Evolutionary conservation across 1,284 basidiomycete genomes (phyloP), one percentile per base, ranked within the genome.

Genomic region (Marasmius sp.): DNA sequence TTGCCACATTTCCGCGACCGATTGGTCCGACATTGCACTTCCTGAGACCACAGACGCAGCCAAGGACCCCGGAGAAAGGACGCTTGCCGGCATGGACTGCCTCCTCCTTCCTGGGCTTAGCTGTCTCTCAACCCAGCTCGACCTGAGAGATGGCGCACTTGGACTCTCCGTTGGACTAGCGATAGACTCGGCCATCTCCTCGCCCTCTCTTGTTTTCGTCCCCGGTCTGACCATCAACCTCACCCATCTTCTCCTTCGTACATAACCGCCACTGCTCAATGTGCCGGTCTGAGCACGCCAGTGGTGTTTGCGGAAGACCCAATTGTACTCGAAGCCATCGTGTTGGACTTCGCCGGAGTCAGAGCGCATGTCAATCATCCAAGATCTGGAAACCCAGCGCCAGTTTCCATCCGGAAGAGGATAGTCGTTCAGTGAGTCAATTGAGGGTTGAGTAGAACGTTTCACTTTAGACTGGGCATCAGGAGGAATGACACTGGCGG

Each of bases 321-420:
- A 91, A 69, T 92, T 92, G 75, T 93, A 93, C 72, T 93, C 89
- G 66, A 92, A 93, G 45, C 91, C 91, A 67, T 93, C 91, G 66
- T 89, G 82, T 68, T 91, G 88, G 5, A 92, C 87, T 67, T 87
- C 82, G 55, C 89, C 89, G 18, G 76, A 75, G 65, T 89, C 85
- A 20, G 85, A 82, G 45, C 88, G 87, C 91, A 93, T 93, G 75
- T 93, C 92, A 61, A 93, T 85, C 89, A 93, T 90, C 91, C 91
- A 93, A 7, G 82, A 75, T 39, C 82, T 81, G 41, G 89, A 91
- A 2, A 92, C 85, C 91, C 91, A 93, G 50, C 75, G 81, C 92
- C 92, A 93, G 11, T 81, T 84, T 27, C 89, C 91, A 67, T 92
- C 89, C 0, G 91, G 92, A 27, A 93, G 81, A n/a, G 89, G 88